Evolutionary conservation across 169 alveolate species (phyloP).

Genomic region (Eimeria tenella): DNA sequence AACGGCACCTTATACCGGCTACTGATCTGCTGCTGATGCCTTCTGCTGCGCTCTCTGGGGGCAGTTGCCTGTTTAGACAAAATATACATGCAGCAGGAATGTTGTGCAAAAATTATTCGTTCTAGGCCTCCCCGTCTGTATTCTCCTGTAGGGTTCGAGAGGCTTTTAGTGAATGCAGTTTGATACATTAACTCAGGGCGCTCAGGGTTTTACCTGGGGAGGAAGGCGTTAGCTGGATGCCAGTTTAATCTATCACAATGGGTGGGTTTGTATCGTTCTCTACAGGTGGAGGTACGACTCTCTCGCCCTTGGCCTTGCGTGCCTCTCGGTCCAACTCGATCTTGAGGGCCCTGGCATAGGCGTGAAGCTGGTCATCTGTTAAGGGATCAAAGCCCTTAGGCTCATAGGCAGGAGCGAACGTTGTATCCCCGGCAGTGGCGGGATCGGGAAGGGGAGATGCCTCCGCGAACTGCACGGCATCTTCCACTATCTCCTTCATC

Average conservation of each 20-base stretch:
- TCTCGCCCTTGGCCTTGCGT: constrained; percentile 54
- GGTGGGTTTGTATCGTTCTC: constrained; percentile 60
- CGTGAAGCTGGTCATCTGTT: constrained; percentile 12
- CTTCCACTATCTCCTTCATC: constrained; percentile 56
- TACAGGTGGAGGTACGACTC: constrained; percentile 39
- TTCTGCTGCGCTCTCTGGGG: not conserved
- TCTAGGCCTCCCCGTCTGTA: too few relatives aligned
- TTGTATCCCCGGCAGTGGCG: constrained; percentile 62
- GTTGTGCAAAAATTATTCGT: too few relatives aligned
- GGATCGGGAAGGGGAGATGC: constrained; percentile 49
- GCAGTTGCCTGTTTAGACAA: not conserved
- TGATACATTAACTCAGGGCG: too few relatives aligned
- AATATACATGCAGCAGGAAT: too few relatives aligned
- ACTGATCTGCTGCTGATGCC: constrained; percentile 26
- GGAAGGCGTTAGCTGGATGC: too few relatives aligned
- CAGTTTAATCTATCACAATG: constrained; percentile 46
- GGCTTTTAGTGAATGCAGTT: too few relatives aligned
- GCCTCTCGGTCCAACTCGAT: constrained; percentile 63
- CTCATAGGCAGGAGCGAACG: constrained; percentile 72
- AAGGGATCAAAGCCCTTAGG: constrained; percentile 52
- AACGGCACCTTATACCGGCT: not conserved
- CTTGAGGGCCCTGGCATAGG: constrained; percentile 73
- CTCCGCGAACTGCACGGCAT: constrained; percentile 78
- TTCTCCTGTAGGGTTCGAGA: too few relatives aligned
- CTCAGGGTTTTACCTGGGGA: too few relatives aligned